A percentile compares a stretch with the other conserved stretches of the same genome.
phyloP scores from a whole-genome alignment of 1,139 yeast genomes.

The Arxiozyma bovina region DNA sequence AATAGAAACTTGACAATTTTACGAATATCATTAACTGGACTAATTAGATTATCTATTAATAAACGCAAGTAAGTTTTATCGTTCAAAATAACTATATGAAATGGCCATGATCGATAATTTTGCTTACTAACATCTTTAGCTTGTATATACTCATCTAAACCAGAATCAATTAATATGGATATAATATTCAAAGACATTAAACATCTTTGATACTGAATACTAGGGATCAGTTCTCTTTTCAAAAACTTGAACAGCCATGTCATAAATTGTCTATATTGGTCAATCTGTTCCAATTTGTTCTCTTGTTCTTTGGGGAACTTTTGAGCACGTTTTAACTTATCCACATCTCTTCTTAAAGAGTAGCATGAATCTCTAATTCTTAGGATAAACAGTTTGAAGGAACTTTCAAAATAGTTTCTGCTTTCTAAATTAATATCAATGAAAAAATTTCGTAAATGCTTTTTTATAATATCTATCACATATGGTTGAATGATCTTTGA shows the following conservation, averaged over 20 bases:
- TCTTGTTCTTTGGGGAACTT: conserved; percentile 34
- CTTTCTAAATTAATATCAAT: conserved; percentile 58
- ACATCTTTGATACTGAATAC: conserved; percentile 58
- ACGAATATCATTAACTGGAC: conserved; percentile 72
- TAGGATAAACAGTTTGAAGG: conserved; percentile 50
- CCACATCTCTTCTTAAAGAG: conserved; percentile 42
- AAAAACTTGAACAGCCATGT: conserved; percentile 37
- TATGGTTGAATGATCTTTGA: conserved; percentile 45
- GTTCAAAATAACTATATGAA: conserved; percentile 37
- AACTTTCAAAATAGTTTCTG: conserved; percentile 54
- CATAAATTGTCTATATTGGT: conserved; percentile 36
- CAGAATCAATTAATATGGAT: conserved; percentile 42
- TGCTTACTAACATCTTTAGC: conserved; percentile 28
- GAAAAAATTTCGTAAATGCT: conserved; percentile 42
- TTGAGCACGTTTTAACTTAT: conserved; percentile 33
- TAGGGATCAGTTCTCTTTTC: conserved; percentile 45
- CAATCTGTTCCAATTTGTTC: conserved; percentile 27
- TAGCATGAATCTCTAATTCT: conserved; percentile 63
- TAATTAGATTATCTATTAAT: conserved; percentile 52
- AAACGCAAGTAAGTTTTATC: conserved; percentile 36
- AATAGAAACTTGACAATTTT: conserved; percentile 43
- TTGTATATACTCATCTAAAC: conserved; percentile 43
- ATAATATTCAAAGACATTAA: conserved; percentile 46
- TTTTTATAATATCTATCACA: conserved; percentile 38
- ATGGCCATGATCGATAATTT: conserved; percentile 38